A percentile compares a stretch with the other conserved stretches of the same genome.
These are phyloP conservation scores for Schoenoplectus triqueter DNA, from an alignment of 202 grass and related monocot species.

Conservation along the genomic window DNA sequence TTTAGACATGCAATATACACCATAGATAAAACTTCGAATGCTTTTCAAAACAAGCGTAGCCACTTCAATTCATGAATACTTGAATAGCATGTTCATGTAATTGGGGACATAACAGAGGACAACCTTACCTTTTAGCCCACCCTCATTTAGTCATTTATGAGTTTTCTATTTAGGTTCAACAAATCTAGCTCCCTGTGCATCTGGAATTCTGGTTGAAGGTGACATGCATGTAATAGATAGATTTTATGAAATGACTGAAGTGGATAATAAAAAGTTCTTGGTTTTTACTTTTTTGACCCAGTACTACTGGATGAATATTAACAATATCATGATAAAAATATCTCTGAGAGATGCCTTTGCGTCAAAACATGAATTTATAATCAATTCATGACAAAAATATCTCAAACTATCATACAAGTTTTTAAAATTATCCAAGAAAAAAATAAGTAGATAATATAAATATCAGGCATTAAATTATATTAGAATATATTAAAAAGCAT, in stretches of 20 bases:
- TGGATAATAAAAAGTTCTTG: conserved; percentile 10
- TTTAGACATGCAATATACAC: neutral
- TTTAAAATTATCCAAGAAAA: too few species aligned
- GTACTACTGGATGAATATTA: neutral
- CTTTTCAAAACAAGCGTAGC: conserved; percentile 1
- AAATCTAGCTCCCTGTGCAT: neutral
- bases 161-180: conserved; percentile 11
- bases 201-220: neutral
- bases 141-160: conserved; percentile 25
- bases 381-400: too few species aligned
- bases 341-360: neutral
- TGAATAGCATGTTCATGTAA: conserved; percentile 3
- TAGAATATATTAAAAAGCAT: too few species aligned
- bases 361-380: neutral
- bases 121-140: neutral
- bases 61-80: neutral
- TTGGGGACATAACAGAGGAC: neutral
- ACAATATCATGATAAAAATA: neutral
- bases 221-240: conserved; percentile 11
- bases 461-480: too few species aligned
- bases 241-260: neutral
- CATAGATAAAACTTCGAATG: neutral
- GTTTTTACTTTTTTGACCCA: conserved; percentile 11
- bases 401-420: too few species aligned
- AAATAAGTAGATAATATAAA: too few species aligned